Conservation (phyloP, 768 basidiomycete species). For the Phaffia tasmanica region DNA sequence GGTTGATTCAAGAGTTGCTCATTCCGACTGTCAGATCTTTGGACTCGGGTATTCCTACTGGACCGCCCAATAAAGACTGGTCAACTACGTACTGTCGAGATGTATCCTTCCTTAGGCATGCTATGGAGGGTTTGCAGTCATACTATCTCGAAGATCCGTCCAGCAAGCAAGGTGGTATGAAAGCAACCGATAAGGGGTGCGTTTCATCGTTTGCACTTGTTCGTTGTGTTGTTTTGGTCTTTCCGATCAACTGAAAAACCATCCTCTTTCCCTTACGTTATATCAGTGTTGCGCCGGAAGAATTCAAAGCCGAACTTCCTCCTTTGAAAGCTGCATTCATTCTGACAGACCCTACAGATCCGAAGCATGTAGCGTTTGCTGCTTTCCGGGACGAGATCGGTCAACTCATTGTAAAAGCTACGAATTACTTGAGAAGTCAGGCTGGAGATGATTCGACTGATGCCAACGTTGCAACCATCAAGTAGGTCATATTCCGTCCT, state of each 20-base stretch:
- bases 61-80: constrained; percentile 61
- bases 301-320: constrained; percentile 59
- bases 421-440: constrained; percentile 54
- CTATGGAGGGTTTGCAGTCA: constrained; percentile 33
- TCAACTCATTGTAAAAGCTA: constrained; percentile 58
- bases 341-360: constrained; percentile 56
- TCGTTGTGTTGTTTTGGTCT: constrained; percentile 20
- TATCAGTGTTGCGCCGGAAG: constrained; percentile 57
- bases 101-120: constrained; percentile 19
- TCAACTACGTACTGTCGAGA: constrained; percentile 36
- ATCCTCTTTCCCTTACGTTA: not conserved
- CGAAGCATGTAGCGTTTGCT: constrained; percentile 52
- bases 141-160: constrained; percentile 26
- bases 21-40: constrained; percentile 53
- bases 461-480: constrained; percentile 44
- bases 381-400: constrained; percentile 54
- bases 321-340: constrained; percentile 57
- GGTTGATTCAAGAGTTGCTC: constrained; percentile 56
- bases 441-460: constrained; percentile 54
- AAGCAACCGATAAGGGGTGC: constrained; percentile 1
- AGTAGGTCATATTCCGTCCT: constrained; percentile 33
- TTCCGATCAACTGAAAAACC: not conserved
- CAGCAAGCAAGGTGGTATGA: constrained; percentile 26
- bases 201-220: constrained; percentile 12
- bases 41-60: constrained; percentile 47